Conservation (phyloP, 495 filamentous ascomycete species). For the Pseudoneurospora amorphoporcata region DNA sequence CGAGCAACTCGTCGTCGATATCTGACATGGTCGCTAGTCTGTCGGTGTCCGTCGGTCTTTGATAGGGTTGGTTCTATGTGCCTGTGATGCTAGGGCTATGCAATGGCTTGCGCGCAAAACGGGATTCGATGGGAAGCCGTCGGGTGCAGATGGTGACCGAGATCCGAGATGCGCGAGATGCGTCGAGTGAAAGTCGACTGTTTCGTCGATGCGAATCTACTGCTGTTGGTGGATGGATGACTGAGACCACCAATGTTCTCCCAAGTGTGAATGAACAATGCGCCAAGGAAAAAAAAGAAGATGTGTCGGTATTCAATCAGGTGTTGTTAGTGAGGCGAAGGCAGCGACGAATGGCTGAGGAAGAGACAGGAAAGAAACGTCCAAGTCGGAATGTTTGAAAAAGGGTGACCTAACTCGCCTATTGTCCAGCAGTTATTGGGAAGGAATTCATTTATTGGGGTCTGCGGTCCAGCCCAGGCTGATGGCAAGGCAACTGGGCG, state of each 20-base stretch:
- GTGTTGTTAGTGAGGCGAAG: not conserved
- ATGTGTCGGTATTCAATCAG: not conserved
- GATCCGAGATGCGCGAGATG: not conserved
- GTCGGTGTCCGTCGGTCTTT: not conserved
- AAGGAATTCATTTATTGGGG: not conserved
- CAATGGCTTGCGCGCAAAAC: not conserved
- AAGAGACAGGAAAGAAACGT: not conserved
- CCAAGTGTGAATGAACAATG: not conserved
- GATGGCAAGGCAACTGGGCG: not conserved
- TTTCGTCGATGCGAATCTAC: not conserved
- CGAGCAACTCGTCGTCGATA: conserved; percentile 80
- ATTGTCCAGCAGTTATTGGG: not conserved
- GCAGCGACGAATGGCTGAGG: not conserved
- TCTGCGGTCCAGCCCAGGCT: not conserved
- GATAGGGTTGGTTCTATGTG: not conserved
- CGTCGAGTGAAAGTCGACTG: not conserved
- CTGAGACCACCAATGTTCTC: not conserved
- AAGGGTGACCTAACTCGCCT: not conserved
- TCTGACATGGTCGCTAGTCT: conserved; percentile 45
- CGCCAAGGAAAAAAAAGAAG: not conserved
- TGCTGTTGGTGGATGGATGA: not conserved
- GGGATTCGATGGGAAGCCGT: not conserved
- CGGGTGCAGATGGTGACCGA: not conserved
- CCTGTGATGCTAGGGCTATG: not conserved
- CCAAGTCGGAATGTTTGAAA: not conserved